Evolutionary conservation across 257 asterid species (phyloP), one percentile per base, ranked within the genome.

Genomic region (Solanum rostratum): DNA sequence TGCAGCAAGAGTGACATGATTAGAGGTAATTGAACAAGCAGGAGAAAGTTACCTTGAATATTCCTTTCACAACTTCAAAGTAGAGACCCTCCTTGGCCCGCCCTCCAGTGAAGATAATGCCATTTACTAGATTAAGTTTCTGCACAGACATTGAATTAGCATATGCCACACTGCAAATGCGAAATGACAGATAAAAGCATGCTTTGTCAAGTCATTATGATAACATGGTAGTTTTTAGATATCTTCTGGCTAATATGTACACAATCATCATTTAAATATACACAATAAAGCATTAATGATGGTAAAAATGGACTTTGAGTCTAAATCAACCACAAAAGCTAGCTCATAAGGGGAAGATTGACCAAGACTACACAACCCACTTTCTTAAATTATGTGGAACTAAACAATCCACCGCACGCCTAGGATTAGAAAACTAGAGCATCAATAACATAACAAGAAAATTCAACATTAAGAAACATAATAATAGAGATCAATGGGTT

Each of bases 31-130:
- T 16, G 82, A 27, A 27, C 27, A 29, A 76, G 5, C 16, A 24
- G 62, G 27, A 76, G 82, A 76, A 29, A 76, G 45, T 85, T 84
- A 97, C 99, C 98, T 95, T 85, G 88, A 95, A 94, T 84, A 95
- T 91, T 29, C 92, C 84, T 85, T 90, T 90, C 14, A 90, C 97
- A 76, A 91, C 92, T 82, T 93, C 91, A 79, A 88, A 88, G 91
- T 95, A 95, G 70, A 29, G 93, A 83, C 98, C 99, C 65, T 10
- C 84, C 91, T 97, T 94, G 83, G 92, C 90, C 93, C 94, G 85
- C 33, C 99, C 99, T 65, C 99, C 99, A 15, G 98, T 97, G 91
- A 97, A 97, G 89, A 97, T 91, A 66, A 97, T 92, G 43, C 98
- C 99, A 85, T 94, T 94, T 22, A 97, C 97, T 86, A 97, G 90